phyloP scores from a whole-genome alignment of 495 filamentous ascomycete species.

The Pseudevernia furfuracea region DNA sequence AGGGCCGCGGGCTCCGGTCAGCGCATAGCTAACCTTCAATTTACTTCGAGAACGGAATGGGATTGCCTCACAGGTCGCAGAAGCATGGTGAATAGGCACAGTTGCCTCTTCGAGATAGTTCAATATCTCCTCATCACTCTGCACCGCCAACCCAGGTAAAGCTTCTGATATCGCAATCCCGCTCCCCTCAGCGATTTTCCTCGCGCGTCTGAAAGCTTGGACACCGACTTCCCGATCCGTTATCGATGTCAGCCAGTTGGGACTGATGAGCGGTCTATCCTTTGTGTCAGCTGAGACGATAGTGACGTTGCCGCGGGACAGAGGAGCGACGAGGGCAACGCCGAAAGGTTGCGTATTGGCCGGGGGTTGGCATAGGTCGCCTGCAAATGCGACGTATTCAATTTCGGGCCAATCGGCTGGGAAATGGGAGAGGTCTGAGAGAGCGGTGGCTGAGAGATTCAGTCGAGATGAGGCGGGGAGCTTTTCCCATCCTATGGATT shows the following conservation, averaged over 20 bases:
- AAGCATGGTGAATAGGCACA: constrained; percentile 41
- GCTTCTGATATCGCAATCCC: constrained; percentile 30
- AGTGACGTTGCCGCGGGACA: constrained; percentile 48
- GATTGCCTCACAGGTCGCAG: constrained; percentile 26
- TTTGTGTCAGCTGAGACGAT: constrained; percentile 38
- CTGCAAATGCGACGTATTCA: too few species aligned
- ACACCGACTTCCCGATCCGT: constrained; percentile 17
- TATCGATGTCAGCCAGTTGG: constrained; percentile 40
- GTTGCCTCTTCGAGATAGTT: constrained; percentile 32
- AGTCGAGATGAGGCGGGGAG: background rate
- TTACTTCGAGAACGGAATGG: too few species aligned
- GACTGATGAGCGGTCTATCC: constrained; percentile 47
- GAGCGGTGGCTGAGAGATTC: background rate
- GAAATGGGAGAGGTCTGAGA: background rate
- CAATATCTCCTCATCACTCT: constrained; percentile 40
- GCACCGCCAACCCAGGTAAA: constrained; percentile 36
- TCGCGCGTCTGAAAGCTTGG: constrained; percentile 9
- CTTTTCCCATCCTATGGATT: constrained; percentile 16
- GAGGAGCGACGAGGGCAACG: constrained; percentile 39
- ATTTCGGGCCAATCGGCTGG: constrained; percentile 37
- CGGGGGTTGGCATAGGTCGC: too few species aligned
- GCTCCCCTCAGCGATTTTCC: constrained; percentile 19
- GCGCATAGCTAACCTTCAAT: too few species aligned
- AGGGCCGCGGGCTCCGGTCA: too few species aligned
- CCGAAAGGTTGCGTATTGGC: constrained; percentile 44